Evolutionary conservation across 2,329 filamentous ascomycete species (phyloP).

Genomic region (Fusarium denticulatum): DNA sequence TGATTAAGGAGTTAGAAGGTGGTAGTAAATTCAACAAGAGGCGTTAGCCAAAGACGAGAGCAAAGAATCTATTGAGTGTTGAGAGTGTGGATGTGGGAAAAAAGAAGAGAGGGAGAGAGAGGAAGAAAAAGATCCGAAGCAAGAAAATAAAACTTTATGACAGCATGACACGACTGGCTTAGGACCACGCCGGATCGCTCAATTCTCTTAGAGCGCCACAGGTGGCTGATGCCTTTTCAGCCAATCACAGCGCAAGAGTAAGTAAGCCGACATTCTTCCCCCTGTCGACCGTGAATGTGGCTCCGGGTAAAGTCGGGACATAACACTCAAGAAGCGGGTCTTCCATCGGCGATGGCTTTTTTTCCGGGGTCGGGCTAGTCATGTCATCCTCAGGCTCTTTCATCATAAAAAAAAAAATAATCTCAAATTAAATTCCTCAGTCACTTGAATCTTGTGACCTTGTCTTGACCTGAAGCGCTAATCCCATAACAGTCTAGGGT

Average conservation of each 20-base stretch:
- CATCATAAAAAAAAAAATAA: constrained; percentile 1
- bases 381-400: constrained; percentile 28
- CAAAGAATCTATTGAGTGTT: constrained; percentile 12
- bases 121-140: constrained; percentile 36
- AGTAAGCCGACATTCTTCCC: constrained; percentile 21
- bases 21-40: constrained; percentile 28
- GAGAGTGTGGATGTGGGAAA: constrained; percentile 32
- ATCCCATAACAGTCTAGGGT: constrained; percentile 6
- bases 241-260: constrained; percentile 51
- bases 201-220: constrained; percentile 23
- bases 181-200: constrained; percentile 11
- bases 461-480: constrained; percentile 7
- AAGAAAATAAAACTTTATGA: constrained; percentile 52
- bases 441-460: neutral
- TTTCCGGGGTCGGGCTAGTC: constrained; percentile 39
- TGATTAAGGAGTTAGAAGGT: constrained; percentile 30
- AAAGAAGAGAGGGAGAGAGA: constrained; percentile 26
- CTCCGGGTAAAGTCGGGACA: constrained; percentile 51
- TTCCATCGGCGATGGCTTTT: constrained; percentile 8
- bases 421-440: constrained; percentile 5
- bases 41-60: constrained; percentile 30
- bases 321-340: constrained; percentile 2
- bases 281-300: constrained; percentile 22
- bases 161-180: constrained; percentile 48
- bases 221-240: constrained; percentile 23